A percentile compares a stretch with the other conserved stretches of the same genome.
These are phyloP conservation scores for Globomyces pollinis-pini DNA, from an alignment of 192 early-diverging fungal genomes.

Conservation along the genomic window DNA sequence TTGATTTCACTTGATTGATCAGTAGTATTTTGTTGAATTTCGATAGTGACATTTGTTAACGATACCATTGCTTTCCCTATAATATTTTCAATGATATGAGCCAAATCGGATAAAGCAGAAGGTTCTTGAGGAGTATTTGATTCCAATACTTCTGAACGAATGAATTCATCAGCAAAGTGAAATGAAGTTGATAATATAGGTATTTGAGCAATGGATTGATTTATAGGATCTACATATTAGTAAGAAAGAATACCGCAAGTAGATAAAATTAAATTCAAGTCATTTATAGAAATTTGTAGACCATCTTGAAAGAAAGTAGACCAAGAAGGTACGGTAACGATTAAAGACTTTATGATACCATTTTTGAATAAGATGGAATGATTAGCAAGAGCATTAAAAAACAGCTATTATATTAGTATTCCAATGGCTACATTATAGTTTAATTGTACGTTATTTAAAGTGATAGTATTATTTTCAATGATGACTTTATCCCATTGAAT, in stretches of 20 bases:
- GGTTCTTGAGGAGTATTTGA: slow-evolving; percentile 13
- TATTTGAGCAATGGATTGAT: slow-evolving; percentile 39
- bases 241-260: background rate
- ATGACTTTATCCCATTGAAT: slow-evolving; percentile 8
- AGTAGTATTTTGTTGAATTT: background rate
- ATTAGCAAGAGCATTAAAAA: background rate
- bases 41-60: slow-evolving; percentile 16
- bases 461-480: too few relatives aligned
- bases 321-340: background rate
- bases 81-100: slow-evolving; percentile 76
- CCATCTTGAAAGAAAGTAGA: background rate
- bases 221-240: background rate
- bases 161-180: slow-evolving; percentile 82
- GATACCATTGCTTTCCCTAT: slow-evolving; percentile 71
- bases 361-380: background rate
- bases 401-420: background rate
- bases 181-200: slow-evolving; percentile 70
- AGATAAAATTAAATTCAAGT: background rate
- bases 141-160: slow-evolving; percentile 17
- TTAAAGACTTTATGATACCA: background rate
- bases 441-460: background rate
- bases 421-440: background rate
- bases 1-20: background rate
- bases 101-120: slow-evolving; percentile 67
- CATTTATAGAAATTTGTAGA: background rate